A percentile compares a stretch with the other conserved stretches of the same genome.
Conservation (phyloP, 2,329 filamentous ascomycete genomes). For the Venturia carpophila region DNA sequence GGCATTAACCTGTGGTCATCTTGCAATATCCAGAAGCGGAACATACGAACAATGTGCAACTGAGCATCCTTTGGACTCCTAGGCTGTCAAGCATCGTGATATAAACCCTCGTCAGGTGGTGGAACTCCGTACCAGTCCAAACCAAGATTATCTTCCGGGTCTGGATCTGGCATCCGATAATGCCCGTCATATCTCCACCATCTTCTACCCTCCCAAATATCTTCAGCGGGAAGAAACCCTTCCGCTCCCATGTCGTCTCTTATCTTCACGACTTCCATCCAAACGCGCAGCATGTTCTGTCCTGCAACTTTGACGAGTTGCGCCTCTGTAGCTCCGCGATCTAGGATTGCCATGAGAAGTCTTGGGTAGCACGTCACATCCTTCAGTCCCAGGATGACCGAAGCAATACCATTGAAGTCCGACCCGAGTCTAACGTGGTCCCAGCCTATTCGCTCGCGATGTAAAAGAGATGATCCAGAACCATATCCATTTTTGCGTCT, state of each 20-base stretch:
- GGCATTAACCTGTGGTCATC: no score
- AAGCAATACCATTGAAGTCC: conserved; percentile 11
- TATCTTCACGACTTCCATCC: not conserved
- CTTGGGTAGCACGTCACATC: conserved; percentile 10
- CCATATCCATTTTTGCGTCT: conserved; percentile 15
- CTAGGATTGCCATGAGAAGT: not conserved
- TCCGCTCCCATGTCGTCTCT: not conserved
- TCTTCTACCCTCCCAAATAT: not conserved
- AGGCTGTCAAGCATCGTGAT: not conserved
- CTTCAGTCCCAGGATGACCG: not conserved
- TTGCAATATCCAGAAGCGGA: not conserved
- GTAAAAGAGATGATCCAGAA: conserved; percentile 30
- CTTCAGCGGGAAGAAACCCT: not conserved
- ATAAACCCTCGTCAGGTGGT: not conserved
- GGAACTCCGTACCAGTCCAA: not conserved
- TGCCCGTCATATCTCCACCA: not conserved
- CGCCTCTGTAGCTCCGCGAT: not conserved
- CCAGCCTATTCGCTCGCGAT: conserved; percentile 28
- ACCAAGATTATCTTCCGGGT: not conserved
- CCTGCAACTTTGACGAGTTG: not conserved
- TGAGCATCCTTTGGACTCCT: not conserved
- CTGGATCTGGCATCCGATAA: conserved; percentile 1
- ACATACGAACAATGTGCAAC: not conserved
- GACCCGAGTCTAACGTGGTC: conserved; percentile 28
- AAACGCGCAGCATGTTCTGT: not conserved